Evolutionary conservation across 805 yeast genomes (phyloP).

Genomic region (Metschnikowia cerradonensis): DNA sequence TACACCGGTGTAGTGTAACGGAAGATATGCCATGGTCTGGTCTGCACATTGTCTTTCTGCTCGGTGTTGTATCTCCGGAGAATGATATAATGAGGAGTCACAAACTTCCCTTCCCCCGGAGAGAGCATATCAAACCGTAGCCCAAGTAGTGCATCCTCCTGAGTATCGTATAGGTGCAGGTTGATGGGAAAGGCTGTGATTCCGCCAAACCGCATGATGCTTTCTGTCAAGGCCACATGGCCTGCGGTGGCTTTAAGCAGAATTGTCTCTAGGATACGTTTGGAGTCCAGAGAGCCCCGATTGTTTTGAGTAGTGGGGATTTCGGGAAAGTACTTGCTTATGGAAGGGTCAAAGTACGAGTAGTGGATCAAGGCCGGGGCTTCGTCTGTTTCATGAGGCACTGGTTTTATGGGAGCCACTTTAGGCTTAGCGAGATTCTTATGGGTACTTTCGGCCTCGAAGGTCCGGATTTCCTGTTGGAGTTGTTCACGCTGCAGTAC

Average conservation of each 20-base stretch:
- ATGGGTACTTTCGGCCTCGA: conserved; percentile 14
- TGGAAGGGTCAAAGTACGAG: conserved; percentile 17
- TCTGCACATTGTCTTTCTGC: not conserved
- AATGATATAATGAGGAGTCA: conserved; percentile 47
- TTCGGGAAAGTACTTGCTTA: conserved; percentile 13
- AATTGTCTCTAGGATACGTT: conserved; percentile 10
- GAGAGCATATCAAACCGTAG: conserved; percentile 47
- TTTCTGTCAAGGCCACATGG: conserved; percentile 34
- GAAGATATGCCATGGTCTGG: conserved; percentile 26
- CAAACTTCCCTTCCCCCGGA: conserved; percentile 20
- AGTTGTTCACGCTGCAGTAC: conserved; percentile 10
- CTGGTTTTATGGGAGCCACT: not conserved
- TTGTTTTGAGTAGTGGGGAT: not conserved
- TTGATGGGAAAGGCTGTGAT: conserved; percentile 50
- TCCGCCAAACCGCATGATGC: conserved; percentile 46
- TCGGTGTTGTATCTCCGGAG: conserved; percentile 18
- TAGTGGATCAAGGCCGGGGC: conserved; percentile 16
- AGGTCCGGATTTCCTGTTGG: conserved; percentile 11
- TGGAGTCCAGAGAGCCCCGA: not conserved
- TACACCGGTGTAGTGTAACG: conserved; percentile 36
- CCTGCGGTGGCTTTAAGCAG: conserved; percentile 11
- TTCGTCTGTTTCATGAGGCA: conserved; percentile 9
- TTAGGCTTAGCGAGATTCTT: conserved; percentile 10
- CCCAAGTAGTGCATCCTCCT: conserved; percentile 37
- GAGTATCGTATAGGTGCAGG: conserved; percentile 24